phyloP scores from a whole-genome alignment of 2,329 filamentous ascomycete genomes.

The Colletotrichum sp. region DNA sequence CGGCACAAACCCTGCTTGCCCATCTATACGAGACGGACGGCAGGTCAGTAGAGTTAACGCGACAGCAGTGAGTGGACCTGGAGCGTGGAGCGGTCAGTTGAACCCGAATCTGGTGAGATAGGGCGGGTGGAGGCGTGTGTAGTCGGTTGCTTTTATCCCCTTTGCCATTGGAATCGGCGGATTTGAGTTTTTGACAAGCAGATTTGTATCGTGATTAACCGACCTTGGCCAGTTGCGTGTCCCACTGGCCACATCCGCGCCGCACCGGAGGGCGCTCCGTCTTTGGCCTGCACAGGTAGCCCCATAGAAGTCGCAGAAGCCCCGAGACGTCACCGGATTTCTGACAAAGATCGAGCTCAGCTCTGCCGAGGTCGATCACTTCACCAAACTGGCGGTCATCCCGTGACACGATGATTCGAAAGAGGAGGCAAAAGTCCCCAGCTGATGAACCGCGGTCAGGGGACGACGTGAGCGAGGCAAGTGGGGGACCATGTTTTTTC shows the following conservation, averaged over 20 bases:
- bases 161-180: neutral
- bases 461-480: neutral
- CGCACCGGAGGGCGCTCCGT: neutral
- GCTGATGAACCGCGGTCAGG: neutral
- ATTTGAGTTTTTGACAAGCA: neutral
- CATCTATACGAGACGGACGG: constrained; percentile 12
- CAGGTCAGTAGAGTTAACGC: neutral
- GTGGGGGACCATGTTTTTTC: neutral
- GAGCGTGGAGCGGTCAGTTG: neutral
- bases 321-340: neutral
- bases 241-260: neutral
- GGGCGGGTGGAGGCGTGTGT: neutral
- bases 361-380: neutral
- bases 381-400: neutral
- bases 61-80: neutral
- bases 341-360: neutral
- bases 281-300: neutral
- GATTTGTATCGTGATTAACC: neutral
- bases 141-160: neutral
- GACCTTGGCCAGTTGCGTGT: neutral
- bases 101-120: neutral
- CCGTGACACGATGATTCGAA: neutral
- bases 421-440: neutral
- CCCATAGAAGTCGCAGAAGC: neutral
- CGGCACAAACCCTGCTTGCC: neutral